Percentiles rank a stretch among this genome's conserved stretches.
phyloP scores from a whole-genome alignment of 768 basidiomycete genomes.

The Daedaleopsis nitida region DNA sequence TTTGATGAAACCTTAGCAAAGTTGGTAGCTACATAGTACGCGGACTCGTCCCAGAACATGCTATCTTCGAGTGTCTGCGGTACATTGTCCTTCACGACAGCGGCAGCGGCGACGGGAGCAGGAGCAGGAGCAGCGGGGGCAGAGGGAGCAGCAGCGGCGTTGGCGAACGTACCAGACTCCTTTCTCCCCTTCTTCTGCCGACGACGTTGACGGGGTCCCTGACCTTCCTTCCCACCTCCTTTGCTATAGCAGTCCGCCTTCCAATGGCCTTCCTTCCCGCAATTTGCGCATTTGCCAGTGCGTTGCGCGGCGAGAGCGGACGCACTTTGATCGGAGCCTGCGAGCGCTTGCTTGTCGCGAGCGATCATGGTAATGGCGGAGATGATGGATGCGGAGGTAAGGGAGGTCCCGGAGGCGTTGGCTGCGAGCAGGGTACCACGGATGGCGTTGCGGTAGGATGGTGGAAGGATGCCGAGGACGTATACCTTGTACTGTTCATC shows the following conservation, averaged over 20 bases:
- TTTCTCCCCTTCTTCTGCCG: background rate
- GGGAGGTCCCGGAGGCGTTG: background rate
- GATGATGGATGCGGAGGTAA: too few relatives aligned
- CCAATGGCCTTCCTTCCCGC: constrained; percentile 22
- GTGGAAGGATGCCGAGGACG: constrained; percentile 18
- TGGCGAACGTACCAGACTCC: background rate
- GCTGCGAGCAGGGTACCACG: constrained; percentile 1
- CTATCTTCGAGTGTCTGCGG: background rate
- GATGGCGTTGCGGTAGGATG: constrained; percentile 5
- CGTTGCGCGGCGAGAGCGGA: constrained; percentile 2
- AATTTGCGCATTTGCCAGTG: constrained; percentile 21
- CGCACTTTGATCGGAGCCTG: background rate
- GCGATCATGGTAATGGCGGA: too few relatives aligned
- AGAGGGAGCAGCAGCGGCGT: background rate
- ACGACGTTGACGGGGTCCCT: constrained; percentile 7
- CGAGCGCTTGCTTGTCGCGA: too few relatives aligned
- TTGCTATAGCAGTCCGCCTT: constrained; percentile 22
- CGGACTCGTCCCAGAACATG: background rate
- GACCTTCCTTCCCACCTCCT: constrained; percentile 13
- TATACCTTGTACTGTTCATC: constrained; percentile 11
- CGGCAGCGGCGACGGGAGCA: background rate
- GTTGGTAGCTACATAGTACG: constrained; percentile 2
- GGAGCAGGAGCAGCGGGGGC: background rate
- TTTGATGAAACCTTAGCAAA: background rate
- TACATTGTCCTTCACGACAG: background rate